Evolutionary conservation across 768 basidiomycete genomes (phyloP).

Genomic region (Amanita fuliginea): DNA sequence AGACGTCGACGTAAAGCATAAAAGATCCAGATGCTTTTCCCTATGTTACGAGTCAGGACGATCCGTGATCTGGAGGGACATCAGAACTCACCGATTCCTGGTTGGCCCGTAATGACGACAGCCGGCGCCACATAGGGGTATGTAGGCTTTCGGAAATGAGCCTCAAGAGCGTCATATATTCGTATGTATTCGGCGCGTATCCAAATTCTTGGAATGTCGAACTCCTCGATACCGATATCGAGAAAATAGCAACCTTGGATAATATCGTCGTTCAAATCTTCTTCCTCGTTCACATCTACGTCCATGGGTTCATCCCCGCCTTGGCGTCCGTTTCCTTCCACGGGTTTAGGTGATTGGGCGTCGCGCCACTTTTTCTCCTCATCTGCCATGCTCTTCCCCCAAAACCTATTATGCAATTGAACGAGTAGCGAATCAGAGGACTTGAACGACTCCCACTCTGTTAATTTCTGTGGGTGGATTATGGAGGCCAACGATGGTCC

Average conservation of each 20-base stretch:
- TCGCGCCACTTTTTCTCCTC: no score
- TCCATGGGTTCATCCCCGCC: constrained; percentile 7
- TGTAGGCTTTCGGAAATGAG: no score
- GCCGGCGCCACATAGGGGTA: constrained; percentile 6
- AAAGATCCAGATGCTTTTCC: constrained; percentile 11
- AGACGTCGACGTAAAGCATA: no score
- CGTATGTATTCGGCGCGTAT: constrained; percentile 8
- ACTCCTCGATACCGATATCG: background rate
- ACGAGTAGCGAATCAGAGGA: background rate
- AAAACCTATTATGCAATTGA: constrained; percentile 9
- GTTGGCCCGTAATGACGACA: constrained; percentile 7
- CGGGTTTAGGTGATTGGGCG: background rate
- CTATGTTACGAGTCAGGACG: constrained; percentile 7
- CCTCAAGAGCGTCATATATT: constrained; percentile 6
- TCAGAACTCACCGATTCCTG: constrained; percentile 10
- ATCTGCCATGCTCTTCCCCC: constrained; percentile 9
- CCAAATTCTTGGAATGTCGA: constrained; percentile 6
- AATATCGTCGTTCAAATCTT: constrained; percentile 8
- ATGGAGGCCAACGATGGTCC: constrained; percentile 7
- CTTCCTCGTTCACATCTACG: constrained; percentile 1
- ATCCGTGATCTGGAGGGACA: constrained; percentile 3
- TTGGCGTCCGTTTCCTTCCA: background rate
- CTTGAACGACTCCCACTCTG: constrained; percentile 4
- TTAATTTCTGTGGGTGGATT: constrained; percentile 1
- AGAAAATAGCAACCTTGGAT: constrained; percentile 8